These are phyloP conservation scores for Calendula officinalis DNA, from an alignment of 129 eudicot genomes.

Conservation along the genomic window DNA sequence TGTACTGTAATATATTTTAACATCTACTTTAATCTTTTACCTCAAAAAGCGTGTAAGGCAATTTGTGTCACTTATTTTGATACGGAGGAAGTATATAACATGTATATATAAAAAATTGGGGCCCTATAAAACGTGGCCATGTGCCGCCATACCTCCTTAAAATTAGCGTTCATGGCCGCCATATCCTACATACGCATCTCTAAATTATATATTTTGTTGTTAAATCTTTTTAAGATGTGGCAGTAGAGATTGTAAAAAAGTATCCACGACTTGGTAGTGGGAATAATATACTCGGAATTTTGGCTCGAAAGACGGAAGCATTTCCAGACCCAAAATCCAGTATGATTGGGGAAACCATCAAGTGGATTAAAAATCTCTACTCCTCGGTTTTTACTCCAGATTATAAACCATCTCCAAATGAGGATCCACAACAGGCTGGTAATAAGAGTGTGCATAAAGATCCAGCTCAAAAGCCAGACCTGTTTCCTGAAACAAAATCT, in stretches of 20 bases:
- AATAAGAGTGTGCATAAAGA: background rate
- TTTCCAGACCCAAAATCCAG: background rate
- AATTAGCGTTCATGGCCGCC: too few species aligned
- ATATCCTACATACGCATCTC: too few species aligned
- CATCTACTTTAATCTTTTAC: too few species aligned
- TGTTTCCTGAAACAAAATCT: background rate
- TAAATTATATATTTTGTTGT: background rate
- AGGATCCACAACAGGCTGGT: background rate
- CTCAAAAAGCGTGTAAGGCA: too few species aligned
- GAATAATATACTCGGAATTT: conserved; percentile 22
- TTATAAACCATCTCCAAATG: background rate
- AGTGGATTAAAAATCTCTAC: background rate
- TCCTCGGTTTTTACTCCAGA: background rate
- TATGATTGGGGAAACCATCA: background rate
- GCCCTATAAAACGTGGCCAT: too few species aligned
- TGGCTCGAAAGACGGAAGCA: background rate
- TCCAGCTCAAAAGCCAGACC: background rate
- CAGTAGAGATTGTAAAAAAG: conserved; percentile 29
- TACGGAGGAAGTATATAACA: too few species aligned
- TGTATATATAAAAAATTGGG: too few species aligned
- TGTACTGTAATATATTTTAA: too few species aligned
- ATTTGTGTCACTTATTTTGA: too few species aligned
- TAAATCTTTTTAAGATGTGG: conserved; percentile 32
- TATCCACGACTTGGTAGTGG: conserved; percentile 30
- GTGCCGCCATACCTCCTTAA: too few species aligned